A percentile compares a stretch with the other conserved stretches of the same genome.
Evolutionary conservation across 257 asterid species (phyloP).

Genomic region (Dorcoceras hygrometricum): DNA sequence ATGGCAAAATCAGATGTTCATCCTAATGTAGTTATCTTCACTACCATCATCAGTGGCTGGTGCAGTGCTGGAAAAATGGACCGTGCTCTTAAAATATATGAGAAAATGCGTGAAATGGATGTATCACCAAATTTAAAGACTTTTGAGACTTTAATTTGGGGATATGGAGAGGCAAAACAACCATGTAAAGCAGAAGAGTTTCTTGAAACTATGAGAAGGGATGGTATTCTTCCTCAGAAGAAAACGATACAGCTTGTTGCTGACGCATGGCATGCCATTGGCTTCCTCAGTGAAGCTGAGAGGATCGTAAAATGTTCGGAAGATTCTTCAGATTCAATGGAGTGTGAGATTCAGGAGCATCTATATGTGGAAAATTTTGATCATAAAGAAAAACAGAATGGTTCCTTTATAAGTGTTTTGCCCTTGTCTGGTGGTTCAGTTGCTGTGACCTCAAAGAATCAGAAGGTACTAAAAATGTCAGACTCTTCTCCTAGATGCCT

Average conservation of each 20-base stretch:
- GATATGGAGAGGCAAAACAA: conserved; percentile 84
- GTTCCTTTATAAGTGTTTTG: conserved; percentile 29
- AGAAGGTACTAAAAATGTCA: conserved; percentile 40
- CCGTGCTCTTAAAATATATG: conserved; percentile 46
- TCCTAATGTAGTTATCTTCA: conserved; percentile 85
- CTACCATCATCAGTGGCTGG: conserved; percentile 96
- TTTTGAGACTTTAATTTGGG: conserved; percentile 90
- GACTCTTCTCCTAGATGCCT: conserved; percentile 31
- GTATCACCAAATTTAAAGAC: conserved; percentile 73
- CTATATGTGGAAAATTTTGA: conserved; percentile 21
- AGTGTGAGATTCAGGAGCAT: conserved; percentile 21
- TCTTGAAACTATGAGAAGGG: conserved; percentile 55
- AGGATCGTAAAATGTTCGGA: conserved; percentile 38
- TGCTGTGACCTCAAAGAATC: conserved; percentile 28
- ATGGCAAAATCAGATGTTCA: conserved; percentile 51
- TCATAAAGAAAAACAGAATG: conserved; percentile 31
- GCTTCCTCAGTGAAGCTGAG: conserved; percentile 58
- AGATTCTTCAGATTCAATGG: conserved; percentile 23
- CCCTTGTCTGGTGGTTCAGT: conserved; percentile 29
- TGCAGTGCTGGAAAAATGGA: conserved; percentile 86
- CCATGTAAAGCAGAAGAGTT: conserved; percentile 90
- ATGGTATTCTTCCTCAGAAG: conserved; percentile 49
- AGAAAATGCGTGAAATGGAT: conserved; percentile 62
- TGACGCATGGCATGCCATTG: conserved; percentile 87
- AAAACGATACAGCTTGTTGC: conserved; percentile 74